Percentiles rank a stretch among this genome's conserved stretches.
phyloP scores from a whole-genome alignment of 768 basidiomycete genomes.

The Mycena metata region DNA sequence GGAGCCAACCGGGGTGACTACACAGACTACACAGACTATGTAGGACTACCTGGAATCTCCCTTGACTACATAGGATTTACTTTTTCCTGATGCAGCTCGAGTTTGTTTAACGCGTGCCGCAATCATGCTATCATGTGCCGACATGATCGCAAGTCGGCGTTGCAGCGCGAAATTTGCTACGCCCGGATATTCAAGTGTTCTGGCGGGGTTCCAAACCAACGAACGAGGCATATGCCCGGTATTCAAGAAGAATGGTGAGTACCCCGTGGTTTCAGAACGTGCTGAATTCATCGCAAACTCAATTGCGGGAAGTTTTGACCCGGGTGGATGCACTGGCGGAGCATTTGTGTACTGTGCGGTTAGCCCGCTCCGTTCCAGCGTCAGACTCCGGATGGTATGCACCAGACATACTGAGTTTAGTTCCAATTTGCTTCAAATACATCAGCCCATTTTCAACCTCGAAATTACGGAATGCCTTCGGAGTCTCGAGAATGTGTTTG shows the following conservation, averaged over 20 bases:
- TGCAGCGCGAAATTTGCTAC: conserved; percentile 26
- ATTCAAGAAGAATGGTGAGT: conserved; percentile 37
- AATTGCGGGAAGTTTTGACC: conserved; percentile 36
- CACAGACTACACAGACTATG: no score
- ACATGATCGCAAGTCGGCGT: conserved; percentile 41
- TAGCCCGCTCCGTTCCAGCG: conserved; percentile 34
- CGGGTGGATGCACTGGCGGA: conserved; percentile 43
- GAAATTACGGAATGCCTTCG: conserved; percentile 8
- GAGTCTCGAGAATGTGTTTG: conserved; percentile 5
- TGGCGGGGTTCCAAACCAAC: conserved; percentile 33
- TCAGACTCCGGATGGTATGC: background rate
- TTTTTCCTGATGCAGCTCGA: no score
- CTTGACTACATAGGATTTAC: no score
- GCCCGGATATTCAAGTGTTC: conserved; percentile 36
- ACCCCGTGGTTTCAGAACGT: no score
- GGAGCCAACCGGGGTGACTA: no score
- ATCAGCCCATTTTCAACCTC: conserved; percentile 8
- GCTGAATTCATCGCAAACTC: no score
- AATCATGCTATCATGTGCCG: conserved; percentile 36
- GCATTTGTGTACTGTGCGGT: conserved; percentile 41
- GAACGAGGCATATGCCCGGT: background rate
- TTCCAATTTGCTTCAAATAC: conserved; percentile 13
- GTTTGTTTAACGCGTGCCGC: conserved; percentile 47
- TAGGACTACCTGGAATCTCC: no score
- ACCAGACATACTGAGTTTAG: conserved; percentile 26